Conservation (phyloP, 805 yeast species). For the Ogataea ganodermae region DNA sequence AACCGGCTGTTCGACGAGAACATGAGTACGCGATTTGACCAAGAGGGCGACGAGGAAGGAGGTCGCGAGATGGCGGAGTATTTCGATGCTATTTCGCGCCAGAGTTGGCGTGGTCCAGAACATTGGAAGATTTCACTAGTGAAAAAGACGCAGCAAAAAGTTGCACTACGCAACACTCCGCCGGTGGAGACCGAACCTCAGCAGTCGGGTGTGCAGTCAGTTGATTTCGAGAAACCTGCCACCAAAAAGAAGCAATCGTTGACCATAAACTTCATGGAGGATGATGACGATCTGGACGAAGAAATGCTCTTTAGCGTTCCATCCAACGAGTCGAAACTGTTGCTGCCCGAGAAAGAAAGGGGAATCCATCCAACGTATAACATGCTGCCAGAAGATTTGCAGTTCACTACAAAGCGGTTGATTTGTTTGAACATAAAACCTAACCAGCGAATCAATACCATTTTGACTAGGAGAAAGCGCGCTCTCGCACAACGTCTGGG, state of each 20-base stretch:
- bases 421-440: constrained; percentile 51
- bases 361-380: constrained; percentile 27
- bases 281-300: constrained; percentile 26
- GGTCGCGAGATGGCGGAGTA: constrained; percentile 62
- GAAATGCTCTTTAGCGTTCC: constrained; percentile 31
- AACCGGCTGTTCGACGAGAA: constrained; percentile 37
- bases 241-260: constrained; percentile 17
- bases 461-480: constrained; percentile 29
- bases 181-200: constrained; percentile 6
- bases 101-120: constrained; percentile 89
- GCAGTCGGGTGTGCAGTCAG: background rate
- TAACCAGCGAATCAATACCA: constrained; percentile 31
- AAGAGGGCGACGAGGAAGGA: constrained; percentile 35
- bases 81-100: constrained; percentile 70
- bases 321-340: constrained; percentile 22
- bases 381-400: constrained; percentile 51
- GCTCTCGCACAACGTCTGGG: constrained; percentile 15
- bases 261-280: constrained; percentile 32
- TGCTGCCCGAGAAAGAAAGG: constrained; percentile 29
- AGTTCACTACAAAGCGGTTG: constrained; percentile 49
- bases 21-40: constrained; percentile 23
- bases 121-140: constrained; percentile 80
- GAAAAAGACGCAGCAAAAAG: constrained; percentile 15
- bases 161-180: background rate
- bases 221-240: constrained; percentile 8